Percentiles rank a stretch among this genome's conserved stretches.
phyloP scores from a whole-genome alignment of 1,139 yeast species.

The Scheffersomyces cryptocercus region DNA sequence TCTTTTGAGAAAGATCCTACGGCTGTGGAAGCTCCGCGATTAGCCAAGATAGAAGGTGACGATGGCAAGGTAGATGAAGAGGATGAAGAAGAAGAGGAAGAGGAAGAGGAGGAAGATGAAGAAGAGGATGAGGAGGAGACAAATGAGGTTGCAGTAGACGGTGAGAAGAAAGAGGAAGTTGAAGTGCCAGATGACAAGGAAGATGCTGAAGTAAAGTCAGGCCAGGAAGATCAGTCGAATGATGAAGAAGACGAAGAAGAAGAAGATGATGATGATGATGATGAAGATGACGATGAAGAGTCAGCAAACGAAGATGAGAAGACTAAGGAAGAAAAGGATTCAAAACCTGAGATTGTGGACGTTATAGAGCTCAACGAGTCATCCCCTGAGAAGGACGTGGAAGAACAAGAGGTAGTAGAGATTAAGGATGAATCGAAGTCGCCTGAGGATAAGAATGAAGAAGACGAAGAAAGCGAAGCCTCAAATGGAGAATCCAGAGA shows the following conservation, averaged over 20 bases:
- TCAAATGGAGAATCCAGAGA: background rate
- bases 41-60: background rate
- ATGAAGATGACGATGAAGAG: background rate
- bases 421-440: background rate
- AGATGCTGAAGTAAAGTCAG: background rate
- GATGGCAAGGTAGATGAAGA: background rate
- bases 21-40: background rate
- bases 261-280: slow-evolving; percentile 1
- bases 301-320: background rate
- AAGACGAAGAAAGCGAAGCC: background rate
- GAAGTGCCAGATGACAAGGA: background rate
- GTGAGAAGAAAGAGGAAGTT: slow-evolving; percentile 1
- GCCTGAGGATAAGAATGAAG: background rate
- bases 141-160: background rate
- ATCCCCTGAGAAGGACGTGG: background rate
- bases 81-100: background rate
- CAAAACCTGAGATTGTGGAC: background rate
- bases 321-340: background rate
- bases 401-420: background rate
- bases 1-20: background rate
- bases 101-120: background rate
- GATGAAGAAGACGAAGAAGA: slow-evolving; percentile 1
- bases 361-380: background rate
- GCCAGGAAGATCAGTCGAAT: slow-evolving; percentile 1
- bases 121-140: slow-evolving; percentile 1